A percentile compares a stretch with the other conserved stretches of the same genome.
These are phyloP conservation scores for Eimeria acervulina DNA, from an alignment of 169 alveolate species.

Conservation along the genomic window DNA sequence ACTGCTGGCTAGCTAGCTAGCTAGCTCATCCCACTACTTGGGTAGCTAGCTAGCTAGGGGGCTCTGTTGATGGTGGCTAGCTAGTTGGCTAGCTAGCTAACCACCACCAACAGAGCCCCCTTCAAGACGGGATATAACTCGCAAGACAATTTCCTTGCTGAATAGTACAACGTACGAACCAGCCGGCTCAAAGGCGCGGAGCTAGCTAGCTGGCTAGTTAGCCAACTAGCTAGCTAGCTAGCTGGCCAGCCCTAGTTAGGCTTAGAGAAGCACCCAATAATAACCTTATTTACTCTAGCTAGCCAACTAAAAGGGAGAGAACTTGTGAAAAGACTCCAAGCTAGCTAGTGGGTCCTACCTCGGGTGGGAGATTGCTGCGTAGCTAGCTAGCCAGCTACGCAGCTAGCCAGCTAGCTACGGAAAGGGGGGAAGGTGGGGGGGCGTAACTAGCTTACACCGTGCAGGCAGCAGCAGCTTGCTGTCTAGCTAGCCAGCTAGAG, in stretches of 20 bases:
- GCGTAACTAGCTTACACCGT: too few relatives aligned
- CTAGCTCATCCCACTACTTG: not conserved
- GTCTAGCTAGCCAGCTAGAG: not conserved
- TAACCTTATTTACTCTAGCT: not conserved
- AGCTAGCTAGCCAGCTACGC: not conserved
- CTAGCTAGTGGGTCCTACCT: not conserved
- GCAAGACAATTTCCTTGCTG: not conserved
- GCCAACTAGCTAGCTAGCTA: slow-evolving; percentile 5
- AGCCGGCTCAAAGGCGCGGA: not conserved
- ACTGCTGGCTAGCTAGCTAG: not conserved
- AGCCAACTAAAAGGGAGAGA: not conserved
- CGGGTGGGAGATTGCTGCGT: not conserved
- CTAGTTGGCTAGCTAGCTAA: not conserved
- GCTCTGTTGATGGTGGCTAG: not conserved
- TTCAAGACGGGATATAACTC: not conserved
- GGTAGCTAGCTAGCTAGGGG: not conserved
- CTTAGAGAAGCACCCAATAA: not conserved
- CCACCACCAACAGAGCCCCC: not conserved
- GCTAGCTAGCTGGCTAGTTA: not conserved
- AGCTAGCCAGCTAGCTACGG: too few relatives aligned
- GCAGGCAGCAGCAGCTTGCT: too few relatives aligned
- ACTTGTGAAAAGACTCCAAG: not conserved
- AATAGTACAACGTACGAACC: not conserved
- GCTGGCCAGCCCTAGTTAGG: not conserved
- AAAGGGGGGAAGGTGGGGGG: not conserved